phyloP scores from a whole-genome alignment of 768 basidiomycete species.

The Gautieria morchelliformis region DNA sequence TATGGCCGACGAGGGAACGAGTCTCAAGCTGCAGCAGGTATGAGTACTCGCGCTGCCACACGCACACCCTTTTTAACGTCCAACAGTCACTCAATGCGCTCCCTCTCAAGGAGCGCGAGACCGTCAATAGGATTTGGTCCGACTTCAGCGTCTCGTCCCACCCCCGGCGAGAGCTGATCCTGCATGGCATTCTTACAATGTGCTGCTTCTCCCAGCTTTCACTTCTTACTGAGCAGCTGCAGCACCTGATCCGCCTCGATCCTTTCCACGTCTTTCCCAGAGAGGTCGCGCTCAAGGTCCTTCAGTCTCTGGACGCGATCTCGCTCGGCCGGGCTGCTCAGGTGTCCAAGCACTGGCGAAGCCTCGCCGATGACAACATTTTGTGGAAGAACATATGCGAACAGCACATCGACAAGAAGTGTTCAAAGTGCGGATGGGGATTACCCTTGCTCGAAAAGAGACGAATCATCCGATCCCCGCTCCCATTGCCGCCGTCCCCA shows the following conservation, averaged over 20 bases:
- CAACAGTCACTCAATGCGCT: conserved; percentile 81
- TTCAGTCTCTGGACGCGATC: conserved; percentile 83
- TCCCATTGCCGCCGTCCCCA: background rate
- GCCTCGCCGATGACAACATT: conserved; percentile 87
- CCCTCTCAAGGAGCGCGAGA: conserved; percentile 74
- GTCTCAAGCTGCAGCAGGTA: conserved; percentile 84
- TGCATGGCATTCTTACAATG: conserved; percentile 96
- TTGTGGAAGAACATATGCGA: conserved; percentile 96
- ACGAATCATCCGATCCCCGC: conserved; percentile 12
- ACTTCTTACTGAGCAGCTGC: conserved; percentile 85
- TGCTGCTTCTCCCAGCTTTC: conserved; percentile 98
- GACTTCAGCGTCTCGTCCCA: conserved; percentile 94
- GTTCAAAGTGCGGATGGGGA: conserved; percentile 96
- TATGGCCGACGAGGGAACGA: conserved; percentile 94
- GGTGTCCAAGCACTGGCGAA: conserved; percentile 76
- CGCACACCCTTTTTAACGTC: background rate
- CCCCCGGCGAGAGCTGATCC: conserved; percentile 82
- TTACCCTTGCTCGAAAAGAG: conserved; percentile 82
- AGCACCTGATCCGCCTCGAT: conserved; percentile 90
- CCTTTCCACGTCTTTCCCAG: conserved; percentile 86
- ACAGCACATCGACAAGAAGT: conserved; percentile 96
- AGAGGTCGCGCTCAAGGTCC: conserved; percentile 80
- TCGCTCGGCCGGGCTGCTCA: conserved; percentile 92
- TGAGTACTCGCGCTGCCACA: background rate
- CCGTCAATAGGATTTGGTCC: conserved; percentile 90